Percentiles rank a stretch among this genome's conserved stretches.
Evolutionary conservation across 345 rosid species (phyloP).

Genomic region (Linum tenue): DNA sequence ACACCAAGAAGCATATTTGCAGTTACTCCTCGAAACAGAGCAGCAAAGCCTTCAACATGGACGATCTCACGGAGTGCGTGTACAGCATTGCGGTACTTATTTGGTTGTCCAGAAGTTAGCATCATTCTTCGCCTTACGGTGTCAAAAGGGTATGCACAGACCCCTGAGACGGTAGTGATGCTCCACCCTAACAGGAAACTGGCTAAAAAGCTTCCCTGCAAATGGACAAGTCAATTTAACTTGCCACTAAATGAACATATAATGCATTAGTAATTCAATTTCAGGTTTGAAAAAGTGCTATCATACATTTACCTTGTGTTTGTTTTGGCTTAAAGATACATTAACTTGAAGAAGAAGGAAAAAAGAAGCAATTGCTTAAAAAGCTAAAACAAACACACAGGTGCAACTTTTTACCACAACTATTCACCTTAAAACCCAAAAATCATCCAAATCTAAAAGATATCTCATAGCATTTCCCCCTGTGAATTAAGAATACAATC

Average conservation of each 20-base stretch:
- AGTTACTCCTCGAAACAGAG: constrained; percentile 66
- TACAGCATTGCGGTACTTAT: constrained; percentile 45
- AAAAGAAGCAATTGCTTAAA: too few relatives aligned
- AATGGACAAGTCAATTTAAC: background rate
- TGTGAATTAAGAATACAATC: too few relatives aligned
- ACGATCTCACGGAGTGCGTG: constrained; percentile 67
- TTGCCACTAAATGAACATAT: background rate
- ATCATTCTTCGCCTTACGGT: constrained; percentile 86
- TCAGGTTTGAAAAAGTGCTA: too few relatives aligned
- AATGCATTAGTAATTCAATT: too few relatives aligned
- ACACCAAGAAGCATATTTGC: constrained; percentile 95
- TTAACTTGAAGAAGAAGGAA: too few relatives aligned
- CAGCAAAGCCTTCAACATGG: constrained; percentile 53
- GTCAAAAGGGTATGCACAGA: constrained; percentile 90
- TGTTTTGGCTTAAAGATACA: too few relatives aligned
- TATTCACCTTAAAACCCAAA: too few relatives aligned
- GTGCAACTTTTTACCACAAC: too few relatives aligned
- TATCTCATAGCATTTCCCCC: too few relatives aligned
- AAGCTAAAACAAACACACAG: too few relatives aligned
- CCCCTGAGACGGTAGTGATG: constrained; percentile 69
- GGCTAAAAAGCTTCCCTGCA: constrained; percentile 78
- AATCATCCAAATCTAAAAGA: too few relatives aligned
- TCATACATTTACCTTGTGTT: too few relatives aligned
- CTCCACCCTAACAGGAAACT: constrained; percentile 94
- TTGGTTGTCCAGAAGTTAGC: constrained; percentile 81